A percentile compares a stretch with the other conserved stretches of the same genome.
Conservation (phyloP, 805 yeast species). For the Metschnikowia vanudenii region DNA sequence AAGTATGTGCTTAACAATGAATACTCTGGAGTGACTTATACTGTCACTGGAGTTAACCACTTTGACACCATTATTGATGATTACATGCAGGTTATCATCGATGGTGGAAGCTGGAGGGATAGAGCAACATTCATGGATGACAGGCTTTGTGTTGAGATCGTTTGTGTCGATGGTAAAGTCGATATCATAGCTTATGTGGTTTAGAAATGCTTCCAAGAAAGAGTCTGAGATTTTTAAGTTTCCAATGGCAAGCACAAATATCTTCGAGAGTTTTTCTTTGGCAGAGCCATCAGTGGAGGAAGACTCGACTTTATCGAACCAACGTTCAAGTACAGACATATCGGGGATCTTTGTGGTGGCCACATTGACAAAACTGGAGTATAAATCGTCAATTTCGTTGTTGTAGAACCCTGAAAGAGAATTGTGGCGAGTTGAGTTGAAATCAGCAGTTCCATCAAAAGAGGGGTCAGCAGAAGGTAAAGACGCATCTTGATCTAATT, state of each 20-base stretch:
- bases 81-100: constrained; percentile 34
- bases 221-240: constrained; percentile 64
- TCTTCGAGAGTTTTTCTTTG: constrained; percentile 52
- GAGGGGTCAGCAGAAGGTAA: constrained; percentile 1
- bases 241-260: constrained; percentile 68
- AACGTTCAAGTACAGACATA: constrained; percentile 32
- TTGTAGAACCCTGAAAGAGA: constrained; percentile 30
- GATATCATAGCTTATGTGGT: constrained; percentile 44
- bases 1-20: constrained; percentile 36
- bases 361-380: constrained; percentile 63
- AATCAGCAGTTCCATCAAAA: constrained; percentile 6
- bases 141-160: constrained; percentile 54
- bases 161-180: constrained; percentile 69
- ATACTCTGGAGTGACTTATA: constrained; percentile 37
- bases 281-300: constrained; percentile 20
- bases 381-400: constrained; percentile 63
- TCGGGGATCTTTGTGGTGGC: constrained; percentile 45
- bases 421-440: constrained; percentile 15
- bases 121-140: constrained; percentile 67
- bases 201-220: constrained; percentile 51
- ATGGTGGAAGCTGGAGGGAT: constrained; percentile 36
- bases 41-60: constrained; percentile 38
- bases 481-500: constrained; percentile 6
- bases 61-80: constrained; percentile 44
- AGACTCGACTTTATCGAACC: constrained; percentile 38